Evolutionary conservation across 2,329 filamentous ascomycete species (phyloP), one percentile per base, ranked within the genome.

Genomic region (Lasiodiplodia theobromae): DNA sequence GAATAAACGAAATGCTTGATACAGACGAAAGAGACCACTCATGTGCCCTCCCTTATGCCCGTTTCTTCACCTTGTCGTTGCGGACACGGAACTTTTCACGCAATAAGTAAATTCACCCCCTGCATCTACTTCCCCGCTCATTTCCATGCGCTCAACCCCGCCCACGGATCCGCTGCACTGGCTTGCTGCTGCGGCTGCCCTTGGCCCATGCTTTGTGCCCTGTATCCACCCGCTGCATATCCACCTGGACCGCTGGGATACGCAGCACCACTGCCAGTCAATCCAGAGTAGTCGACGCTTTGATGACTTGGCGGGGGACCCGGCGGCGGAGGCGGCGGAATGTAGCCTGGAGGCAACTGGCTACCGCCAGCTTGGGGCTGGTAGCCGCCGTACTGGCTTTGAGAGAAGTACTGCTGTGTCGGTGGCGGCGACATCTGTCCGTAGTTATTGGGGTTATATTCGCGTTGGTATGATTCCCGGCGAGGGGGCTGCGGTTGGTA

Each of bases 131-230:
- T 16, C 21, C 11, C 62, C n/a, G 4, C 23, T 40, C 66, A 69
- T 58, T 90, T 91, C 90, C 90, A 92, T 56, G 86, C 87, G 80
- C 86, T 90, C 72, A 93, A 77, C 4, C 90, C 90, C 18, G 89
- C 89, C 89, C 89, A 93, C 8, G 90, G 90, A 82, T 93, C 89
- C 62, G 70, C 73, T 70, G 52, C 70, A 51, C 68, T 67, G 1
- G 71, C 70, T n/a, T 76, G 73, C 60, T 51, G 77, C 71, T 81
- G 79, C 68, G 80, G 81, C 57, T 79, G 78, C 12, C 74, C 72
- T 57, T 77, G 78, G 77, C 66, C 83, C 82, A 54, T 77, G 77
- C 62, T 84, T 16, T 18, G 52, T 10, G 31, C 64, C 10, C 64
- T 25, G 34, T 44, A 58, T 2, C 64, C 64, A 6, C 31, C 38